phyloP scores from a whole-genome alignment of 2,329 filamentous ascomycete species.

The Hypoxylon sp. region DNA sequence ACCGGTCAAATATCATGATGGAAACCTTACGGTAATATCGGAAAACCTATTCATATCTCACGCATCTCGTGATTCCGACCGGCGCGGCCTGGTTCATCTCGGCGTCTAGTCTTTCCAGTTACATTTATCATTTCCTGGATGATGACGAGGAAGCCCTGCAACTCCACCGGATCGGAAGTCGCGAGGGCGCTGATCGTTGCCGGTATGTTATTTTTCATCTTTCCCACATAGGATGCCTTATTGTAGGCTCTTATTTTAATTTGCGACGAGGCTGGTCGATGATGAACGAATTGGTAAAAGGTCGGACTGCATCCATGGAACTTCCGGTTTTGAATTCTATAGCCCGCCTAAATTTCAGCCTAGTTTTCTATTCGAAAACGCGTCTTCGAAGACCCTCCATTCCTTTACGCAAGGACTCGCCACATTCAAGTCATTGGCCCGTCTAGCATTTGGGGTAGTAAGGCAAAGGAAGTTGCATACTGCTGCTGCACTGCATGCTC shows the following conservation, averaged over 20 bases:
- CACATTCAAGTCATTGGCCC: slow-evolving; percentile 33
- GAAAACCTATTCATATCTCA: neutral
- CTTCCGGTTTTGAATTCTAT: slow-evolving; percentile 58
- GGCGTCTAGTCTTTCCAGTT: slow-evolving; percentile 19
- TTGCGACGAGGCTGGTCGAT: slow-evolving; percentile 55
- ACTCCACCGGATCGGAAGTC: slow-evolving; percentile 16
- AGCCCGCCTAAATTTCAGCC: slow-evolving; percentile 46
- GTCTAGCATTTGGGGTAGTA: slow-evolving; percentile 40
- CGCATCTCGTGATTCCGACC: slow-evolving; percentile 21
- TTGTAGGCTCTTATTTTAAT: neutral
- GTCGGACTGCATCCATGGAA: slow-evolving; percentile 58
- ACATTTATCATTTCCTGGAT: slow-evolving; percentile 25
- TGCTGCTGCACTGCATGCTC: slow-evolving; percentile 53
- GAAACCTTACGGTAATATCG: neutral
- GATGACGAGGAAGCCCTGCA: slow-evolving; percentile 37
- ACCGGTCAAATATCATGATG: slow-evolving; percentile 14
- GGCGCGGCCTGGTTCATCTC: slow-evolving; percentile 27
- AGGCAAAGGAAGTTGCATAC: slow-evolving; percentile 51
- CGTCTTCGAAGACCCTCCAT: slow-evolving; percentile 40
- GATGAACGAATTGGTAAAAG: slow-evolving; percentile 65
- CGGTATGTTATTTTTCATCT: slow-evolving; percentile 26
- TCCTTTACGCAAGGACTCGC: slow-evolving; percentile 30
- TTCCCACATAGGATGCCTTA: neutral
- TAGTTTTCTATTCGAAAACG: slow-evolving; percentile 47
- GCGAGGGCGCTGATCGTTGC: slow-evolving; percentile 8